phyloP scores from a whole-genome alignment of 352 stramenopile species.

The Globisporangium uncinulatum region DNA sequence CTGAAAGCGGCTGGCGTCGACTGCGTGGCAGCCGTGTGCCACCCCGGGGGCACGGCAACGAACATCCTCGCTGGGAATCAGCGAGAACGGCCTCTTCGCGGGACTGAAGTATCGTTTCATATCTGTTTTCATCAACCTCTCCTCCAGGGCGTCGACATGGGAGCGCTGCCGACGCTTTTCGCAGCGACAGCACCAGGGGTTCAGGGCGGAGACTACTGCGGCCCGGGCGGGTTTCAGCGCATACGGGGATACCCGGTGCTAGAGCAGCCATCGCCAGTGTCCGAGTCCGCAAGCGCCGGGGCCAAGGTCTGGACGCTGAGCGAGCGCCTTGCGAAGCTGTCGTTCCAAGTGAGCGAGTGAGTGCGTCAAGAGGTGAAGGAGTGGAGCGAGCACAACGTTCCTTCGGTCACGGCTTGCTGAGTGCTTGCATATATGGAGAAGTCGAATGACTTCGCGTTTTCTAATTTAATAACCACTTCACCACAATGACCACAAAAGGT shows the following conservation, averaged over 20 bases:
- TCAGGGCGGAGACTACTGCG: conserved; percentile 26
- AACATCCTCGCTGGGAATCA: conserved; percentile 20
- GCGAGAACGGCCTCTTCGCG: too few relatives aligned
- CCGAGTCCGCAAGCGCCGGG: conserved; percentile 5
- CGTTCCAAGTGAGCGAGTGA: conserved; percentile 2
- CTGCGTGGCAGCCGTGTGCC: conserved; percentile 17
- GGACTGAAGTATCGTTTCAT: conserved; percentile 17
- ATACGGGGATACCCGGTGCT: conserved; percentile 7
- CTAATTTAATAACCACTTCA: too few relatives aligned
- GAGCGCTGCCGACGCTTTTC: conserved; percentile 35
- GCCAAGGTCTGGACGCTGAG: conserved; percentile 14
- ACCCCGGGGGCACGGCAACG: conserved; percentile 32
- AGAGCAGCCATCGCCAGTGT: conserved; percentile 7
- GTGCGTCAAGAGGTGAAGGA: neutral
- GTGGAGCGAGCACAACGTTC: too few relatives aligned
- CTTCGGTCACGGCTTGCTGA: too few relatives aligned
- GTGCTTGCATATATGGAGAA: too few relatives aligned
- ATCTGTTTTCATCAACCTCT: conserved; percentile 21
- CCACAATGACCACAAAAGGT: too few relatives aligned
- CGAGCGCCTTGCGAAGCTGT: conserved; percentile 9
- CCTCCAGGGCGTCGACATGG: conserved; percentile 34
- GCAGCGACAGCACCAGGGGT: conserved; percentile 24
- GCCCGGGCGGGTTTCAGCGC: conserved; percentile 3
- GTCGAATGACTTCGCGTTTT: too few relatives aligned
- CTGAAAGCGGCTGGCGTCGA: conserved; percentile 18